Evolutionary conservation across 1,284 basidiomycete species (phyloP).

Genomic region (Tylopilus sp.): DNA sequence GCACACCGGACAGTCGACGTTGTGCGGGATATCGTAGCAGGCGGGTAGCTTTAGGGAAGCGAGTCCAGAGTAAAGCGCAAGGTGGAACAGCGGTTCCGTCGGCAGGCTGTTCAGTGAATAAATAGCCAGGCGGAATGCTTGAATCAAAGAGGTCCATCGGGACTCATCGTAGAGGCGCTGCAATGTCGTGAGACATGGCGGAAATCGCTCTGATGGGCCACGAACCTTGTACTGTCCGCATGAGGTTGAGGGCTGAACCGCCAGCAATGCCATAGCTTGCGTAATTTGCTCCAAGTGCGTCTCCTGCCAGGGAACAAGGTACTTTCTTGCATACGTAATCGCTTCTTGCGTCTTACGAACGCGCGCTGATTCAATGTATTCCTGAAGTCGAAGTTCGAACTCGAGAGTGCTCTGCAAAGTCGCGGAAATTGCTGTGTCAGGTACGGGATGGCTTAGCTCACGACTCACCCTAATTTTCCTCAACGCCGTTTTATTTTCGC

Average conservation of each 20-base stretch:
- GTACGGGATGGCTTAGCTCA: slow-evolving; percentile 8
- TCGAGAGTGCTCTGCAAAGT: slow-evolving; percentile 81
- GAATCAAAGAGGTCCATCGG: slow-evolving; percentile 73
- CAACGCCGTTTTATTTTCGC: slow-evolving; percentile 89
- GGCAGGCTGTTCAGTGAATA: slow-evolving; percentile 84
- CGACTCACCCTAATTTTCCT: slow-evolving; percentile 80
- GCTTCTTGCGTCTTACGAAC: slow-evolving; percentile 68
- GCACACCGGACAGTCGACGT: slow-evolving; percentile 91
- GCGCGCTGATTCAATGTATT: slow-evolving; percentile 90
- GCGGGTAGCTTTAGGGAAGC: slow-evolving; percentile 83
- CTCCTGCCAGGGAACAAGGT: slow-evolving; percentile 81
- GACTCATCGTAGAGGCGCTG: slow-evolving; percentile 78
- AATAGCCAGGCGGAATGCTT: slow-evolving; percentile 79
- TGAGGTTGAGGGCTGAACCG: slow-evolving; percentile 61
- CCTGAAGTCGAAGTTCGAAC: slow-evolving; percentile 92
- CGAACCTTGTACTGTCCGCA: slow-evolving; percentile 67
- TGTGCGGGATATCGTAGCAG: slow-evolving; percentile 64
- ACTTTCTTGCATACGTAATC: slow-evolving; percentile 80
- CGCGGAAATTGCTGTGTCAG: slow-evolving; percentile 15
- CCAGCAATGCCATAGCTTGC: slow-evolving; percentile 75
- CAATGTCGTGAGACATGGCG: slow-evolving; percentile 13
- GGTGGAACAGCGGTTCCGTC: slow-evolving; percentile 79
- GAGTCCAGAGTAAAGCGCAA: slow-evolving; percentile 86
- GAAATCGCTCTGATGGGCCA: slow-evolving; percentile 23
- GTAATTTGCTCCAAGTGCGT: slow-evolving; percentile 75